Evolutionary conservation across 768 basidiomycete genomes (phyloP).

Genomic region (Phlebiopsis flavidoalba): DNA sequence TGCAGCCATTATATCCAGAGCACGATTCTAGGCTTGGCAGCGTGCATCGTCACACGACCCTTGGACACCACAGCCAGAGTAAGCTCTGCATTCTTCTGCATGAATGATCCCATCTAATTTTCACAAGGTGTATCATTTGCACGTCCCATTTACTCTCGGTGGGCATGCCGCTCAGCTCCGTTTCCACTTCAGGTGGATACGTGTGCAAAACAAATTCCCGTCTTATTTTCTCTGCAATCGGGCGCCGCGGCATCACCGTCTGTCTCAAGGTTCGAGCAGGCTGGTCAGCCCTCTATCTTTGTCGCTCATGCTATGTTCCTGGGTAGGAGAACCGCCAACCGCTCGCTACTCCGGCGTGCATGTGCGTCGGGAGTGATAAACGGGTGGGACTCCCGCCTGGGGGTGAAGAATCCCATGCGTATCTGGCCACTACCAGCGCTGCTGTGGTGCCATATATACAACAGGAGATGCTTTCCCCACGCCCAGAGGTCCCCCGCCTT

Average conservation of each 20-base stretch:
- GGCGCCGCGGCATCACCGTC: not conserved
- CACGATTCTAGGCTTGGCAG: no score
- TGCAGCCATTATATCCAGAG: no score
- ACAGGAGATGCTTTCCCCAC: not conserved
- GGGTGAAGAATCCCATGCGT: conserved; percentile 2
- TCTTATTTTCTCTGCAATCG: not conserved
- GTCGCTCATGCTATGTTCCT: not conserved
- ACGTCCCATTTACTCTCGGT: no score
- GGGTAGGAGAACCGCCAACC: not conserved
- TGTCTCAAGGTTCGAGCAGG: no score
- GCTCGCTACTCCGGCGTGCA: not conserved
- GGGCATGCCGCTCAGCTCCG: no score
- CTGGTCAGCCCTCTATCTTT: not conserved
- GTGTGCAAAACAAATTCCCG: no score
- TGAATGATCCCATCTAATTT: no score
- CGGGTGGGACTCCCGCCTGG: conserved; percentile 4
- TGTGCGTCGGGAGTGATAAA: conserved; percentile 5
- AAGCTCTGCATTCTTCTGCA: no score
- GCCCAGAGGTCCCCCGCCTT: not conserved
- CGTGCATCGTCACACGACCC: no score
- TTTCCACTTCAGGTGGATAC: no score
- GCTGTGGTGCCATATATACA: conserved; percentile 5
- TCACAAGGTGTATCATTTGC: no score
- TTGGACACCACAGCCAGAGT: no score
- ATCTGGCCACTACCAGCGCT: not conserved